Evolutionary conservation across 768 basidiomycete genomes (phyloP).

Genomic region (Leucocoprinus birnbaumii): DNA sequence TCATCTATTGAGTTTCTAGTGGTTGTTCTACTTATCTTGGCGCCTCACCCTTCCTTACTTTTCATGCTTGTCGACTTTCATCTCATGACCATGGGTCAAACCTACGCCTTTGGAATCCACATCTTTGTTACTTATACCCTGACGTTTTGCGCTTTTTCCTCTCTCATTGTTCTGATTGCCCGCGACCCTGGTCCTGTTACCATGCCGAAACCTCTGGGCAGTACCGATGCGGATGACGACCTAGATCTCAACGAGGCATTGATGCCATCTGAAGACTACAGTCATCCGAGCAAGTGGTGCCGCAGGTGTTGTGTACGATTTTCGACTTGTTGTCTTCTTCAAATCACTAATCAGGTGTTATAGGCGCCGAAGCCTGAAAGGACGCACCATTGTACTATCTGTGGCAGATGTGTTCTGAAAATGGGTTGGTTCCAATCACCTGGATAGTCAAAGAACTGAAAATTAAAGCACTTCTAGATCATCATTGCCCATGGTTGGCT

Average conservation of each 20-base stretch:
- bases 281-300: slow-evolving; percentile 66
- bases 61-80: slow-evolving; percentile 68
- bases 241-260: slow-evolving; percentile 61
- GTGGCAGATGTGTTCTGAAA: slow-evolving; percentile 78
- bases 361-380: slow-evolving; percentile 75
- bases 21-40: slow-evolving; percentile 54
- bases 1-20: slow-evolving; percentile 17
- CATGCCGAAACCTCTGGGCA: slow-evolving; percentile 20
- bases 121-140: slow-evolving; percentile 60
- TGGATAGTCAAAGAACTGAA: not conserved
- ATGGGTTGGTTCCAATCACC: slow-evolving; percentile 51
- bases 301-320: slow-evolving; percentile 64
- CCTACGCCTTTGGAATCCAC: slow-evolving; percentile 48
- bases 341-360: not conserved
- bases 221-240: slow-evolving; percentile 28
- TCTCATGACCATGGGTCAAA: slow-evolving; percentile 47
- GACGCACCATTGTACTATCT: slow-evolving; percentile 73
- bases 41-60: slow-evolving; percentile 74
- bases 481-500: slow-evolving; percentile 86
- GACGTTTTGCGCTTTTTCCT: slow-evolving; percentile 66
- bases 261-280: slow-evolving; percentile 41
- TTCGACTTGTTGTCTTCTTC: not conserved
- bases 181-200: slow-evolving; percentile 75
- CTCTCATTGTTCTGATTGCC: slow-evolving; percentile 67
- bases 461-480: slow-evolving; percentile 46